Evolutionary conservation across 1,284 basidiomycete species (phyloP).

Genomic region (Leccinum angustisporum): DNA sequence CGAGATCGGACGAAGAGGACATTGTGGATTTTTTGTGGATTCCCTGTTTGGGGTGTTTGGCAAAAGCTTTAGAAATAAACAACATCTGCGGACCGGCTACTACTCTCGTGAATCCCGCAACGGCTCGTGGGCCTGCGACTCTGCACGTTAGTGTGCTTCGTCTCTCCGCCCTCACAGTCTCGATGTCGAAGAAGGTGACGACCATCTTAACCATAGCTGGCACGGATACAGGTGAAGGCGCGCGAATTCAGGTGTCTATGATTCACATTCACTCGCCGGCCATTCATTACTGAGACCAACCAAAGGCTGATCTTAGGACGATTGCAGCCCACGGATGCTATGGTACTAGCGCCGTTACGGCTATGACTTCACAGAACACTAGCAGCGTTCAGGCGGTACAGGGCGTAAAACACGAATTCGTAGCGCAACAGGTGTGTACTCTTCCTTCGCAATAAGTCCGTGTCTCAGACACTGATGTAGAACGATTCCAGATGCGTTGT

Average conservation of each 20-base stretch:
- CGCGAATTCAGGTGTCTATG: constrained; percentile 78
- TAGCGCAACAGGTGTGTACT: constrained; percentile 63
- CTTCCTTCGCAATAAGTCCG: neutral
- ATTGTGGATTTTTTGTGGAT: constrained; percentile 12
- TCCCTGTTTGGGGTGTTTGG: constrained; percentile 27
- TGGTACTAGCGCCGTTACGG: constrained; percentile 86
- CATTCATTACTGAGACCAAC: neutral
- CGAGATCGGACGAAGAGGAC: constrained; percentile 28
- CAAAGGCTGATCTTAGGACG: constrained; percentile 80
- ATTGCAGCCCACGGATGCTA: constrained; percentile 81
- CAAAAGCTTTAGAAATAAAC: constrained; percentile 27
- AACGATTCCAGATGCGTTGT: constrained; percentile 50
- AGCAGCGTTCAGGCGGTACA: constrained; percentile 77
- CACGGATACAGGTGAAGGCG: constrained; percentile 86
- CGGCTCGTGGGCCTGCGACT: too few species aligned
- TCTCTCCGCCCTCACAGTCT: neutral
- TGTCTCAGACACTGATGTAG: neutral
- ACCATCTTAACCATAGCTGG: constrained; percentile 76
- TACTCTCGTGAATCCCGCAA: too few species aligned
- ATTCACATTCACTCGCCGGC: neutral
- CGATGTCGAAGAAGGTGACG: constrained; percentile 13
- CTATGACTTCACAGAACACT: constrained; percentile 92
- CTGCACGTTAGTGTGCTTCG: too few species aligned
- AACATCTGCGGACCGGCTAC: constrained; percentile 3
- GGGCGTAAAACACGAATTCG: constrained; percentile 64